Evolutionary conservation across 208 protist species (phyloP), one percentile per base, ranked within the genome.

Genomic region (Wallacemonas collosoma): DNA sequence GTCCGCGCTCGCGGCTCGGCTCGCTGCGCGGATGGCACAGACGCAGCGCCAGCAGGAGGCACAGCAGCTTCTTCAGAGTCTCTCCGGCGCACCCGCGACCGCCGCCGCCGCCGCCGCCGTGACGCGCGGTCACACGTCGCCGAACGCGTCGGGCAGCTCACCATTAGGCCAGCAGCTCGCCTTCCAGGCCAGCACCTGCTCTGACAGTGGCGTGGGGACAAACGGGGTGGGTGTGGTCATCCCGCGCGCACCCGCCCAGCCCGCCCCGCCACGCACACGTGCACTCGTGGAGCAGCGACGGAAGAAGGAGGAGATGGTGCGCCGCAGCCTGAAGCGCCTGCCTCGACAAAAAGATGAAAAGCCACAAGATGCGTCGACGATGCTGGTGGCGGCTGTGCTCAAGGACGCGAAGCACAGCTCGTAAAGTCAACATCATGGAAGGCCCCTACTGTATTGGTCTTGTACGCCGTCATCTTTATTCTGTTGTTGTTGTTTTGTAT

Each of bases 301-400:
- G 45, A 81, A 85, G 61, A 76, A 77, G 41, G 71, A 78, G 38
- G 63, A 43, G 63, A 88, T 88, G 83, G 82, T 88, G 14, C 63
- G 69, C 8, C 77, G 81, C 67, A 88, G 83, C 48, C 66, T 88
- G 17, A 81, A 81, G 9, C 73, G 75, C 54, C 45, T 81, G 8
- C 78, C 82, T 8, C 51, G 51, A 11, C 66, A 81, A 47, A 11
- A 57, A 8, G 15, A 48, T 14, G n/a, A 65, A 17, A 50, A 50
- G n/a, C 38, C 60, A 15, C 43, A 45, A 9, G 60, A 65, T 35
- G 15, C 60, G 14, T 65, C 60, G 6, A 65, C 60, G 41, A 8
- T 50, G 8, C 36, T 65, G 4, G 60, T 65, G 41, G 60, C 44
- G 11, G 60, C 60, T 26, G 60, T 65, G 38, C 26, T 65, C 4